phyloP scores from a whole-genome alignment of 345 rosid genomes.

The Carallia brachiata region DNA sequence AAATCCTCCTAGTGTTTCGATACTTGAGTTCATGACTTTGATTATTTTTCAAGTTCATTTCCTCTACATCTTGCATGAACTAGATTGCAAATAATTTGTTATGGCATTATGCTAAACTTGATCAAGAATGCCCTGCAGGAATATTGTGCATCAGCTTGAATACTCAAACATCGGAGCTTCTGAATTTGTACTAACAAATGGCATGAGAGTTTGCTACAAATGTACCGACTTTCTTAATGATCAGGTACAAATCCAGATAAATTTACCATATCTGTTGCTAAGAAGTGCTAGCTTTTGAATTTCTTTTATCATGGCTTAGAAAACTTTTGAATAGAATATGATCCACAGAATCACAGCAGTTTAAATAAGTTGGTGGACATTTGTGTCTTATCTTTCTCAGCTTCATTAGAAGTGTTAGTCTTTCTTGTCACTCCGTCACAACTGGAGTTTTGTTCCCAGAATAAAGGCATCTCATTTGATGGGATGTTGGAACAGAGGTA shows the following conservation, averaged over 20 bases:
- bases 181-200: constrained; percentile 79
- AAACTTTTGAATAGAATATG: background rate
- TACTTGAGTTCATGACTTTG: background rate
- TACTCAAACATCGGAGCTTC: constrained; percentile 72
- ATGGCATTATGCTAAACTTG: constrained; percentile 25
- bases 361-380: background rate
- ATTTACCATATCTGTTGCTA: constrained; percentile 7
- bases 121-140: constrained; percentile 45
- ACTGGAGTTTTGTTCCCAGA: background rate
- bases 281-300: background rate
- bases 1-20: background rate
- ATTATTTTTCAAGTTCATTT: background rate
- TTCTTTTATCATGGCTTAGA: background rate
- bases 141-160: constrained; percentile 49
- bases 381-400: no score
- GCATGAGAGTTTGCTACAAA: constrained; percentile 80
- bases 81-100: background rate
- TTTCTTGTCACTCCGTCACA: background rate
- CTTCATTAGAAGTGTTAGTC: no score
- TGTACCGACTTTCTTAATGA: constrained; percentile 84
- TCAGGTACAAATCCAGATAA: constrained; percentile 53
- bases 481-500: background rate
- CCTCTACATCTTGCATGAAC: background rate
- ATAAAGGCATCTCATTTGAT: background rate
- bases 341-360: background rate